These are phyloP conservation scores for Panicum virgatum DNA, from an alignment of 202 grass and related monocot species.

Conservation along the genomic window DNA sequence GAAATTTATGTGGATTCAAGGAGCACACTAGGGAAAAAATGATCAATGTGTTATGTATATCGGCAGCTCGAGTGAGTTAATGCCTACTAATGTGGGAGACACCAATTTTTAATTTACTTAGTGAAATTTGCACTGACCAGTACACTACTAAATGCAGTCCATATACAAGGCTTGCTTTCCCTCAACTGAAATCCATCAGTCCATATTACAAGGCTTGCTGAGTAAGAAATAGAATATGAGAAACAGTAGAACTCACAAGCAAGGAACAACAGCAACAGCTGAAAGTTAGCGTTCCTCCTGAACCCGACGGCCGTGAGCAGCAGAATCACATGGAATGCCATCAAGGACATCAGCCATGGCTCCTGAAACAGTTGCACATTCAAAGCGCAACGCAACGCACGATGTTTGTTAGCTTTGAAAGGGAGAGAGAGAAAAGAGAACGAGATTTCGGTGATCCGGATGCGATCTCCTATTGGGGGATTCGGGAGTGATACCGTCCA, in stretches of 20 bases:
- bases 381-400: neutral
- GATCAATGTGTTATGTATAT: neutral
- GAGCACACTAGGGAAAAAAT: neutral
- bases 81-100: neutral
- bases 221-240: neutral
- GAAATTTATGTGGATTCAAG: neutral
- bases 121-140: neutral
- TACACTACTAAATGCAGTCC: neutral
- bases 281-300: conserved; percentile 75
- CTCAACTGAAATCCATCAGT: neutral
- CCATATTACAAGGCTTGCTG: neutral
- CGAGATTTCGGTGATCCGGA: neutral
- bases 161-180: no score
- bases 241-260: conserved; percentile 59
- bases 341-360: conserved; percentile 81
- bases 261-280: conserved; percentile 68
- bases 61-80: neutral
- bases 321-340: conserved; percentile 69
- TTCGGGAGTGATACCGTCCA: conserved; percentile 66
- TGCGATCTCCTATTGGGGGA: conserved; percentile 21
- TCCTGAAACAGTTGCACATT: conserved; percentile 49
- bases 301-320: conserved; percentile 57
- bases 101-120: neutral
- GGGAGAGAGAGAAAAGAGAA: no score
- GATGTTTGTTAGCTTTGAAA: neutral